A percentile compares a stretch with the other conserved stretches of the same genome.
phyloP scores from a whole-genome alignment of 1,284 basidiomycete species.

The Apiotrichum gracile region DNA sequence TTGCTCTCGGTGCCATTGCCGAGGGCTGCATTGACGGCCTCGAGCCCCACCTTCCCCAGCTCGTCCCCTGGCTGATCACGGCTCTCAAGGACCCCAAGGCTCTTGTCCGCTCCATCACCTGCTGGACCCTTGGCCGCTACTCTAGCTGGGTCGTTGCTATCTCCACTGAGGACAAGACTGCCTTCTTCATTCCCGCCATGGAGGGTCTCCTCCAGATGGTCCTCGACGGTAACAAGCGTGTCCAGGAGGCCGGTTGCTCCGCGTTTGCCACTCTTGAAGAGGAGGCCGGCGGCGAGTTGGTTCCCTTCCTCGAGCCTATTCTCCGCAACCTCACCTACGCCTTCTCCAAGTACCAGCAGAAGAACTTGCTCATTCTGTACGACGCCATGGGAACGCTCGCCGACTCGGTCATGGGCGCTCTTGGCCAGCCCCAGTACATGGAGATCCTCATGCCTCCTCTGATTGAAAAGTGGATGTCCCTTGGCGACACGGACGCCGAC shows the following conservation, averaged over 20 bases:
- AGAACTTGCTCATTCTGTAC: constrained; percentile 97
- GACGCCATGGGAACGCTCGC: constrained; percentile 97
- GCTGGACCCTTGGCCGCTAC: constrained; percentile 99
- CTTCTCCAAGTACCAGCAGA: constrained; percentile 97
- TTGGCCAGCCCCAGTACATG: constrained; percentile 80
- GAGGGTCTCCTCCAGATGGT: constrained; percentile 96
- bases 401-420: constrained; percentile 83
- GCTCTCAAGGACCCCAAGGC: constrained; percentile 91
- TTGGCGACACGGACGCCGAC: constrained; percentile 87
- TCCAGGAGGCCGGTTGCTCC: constrained; percentile 98
- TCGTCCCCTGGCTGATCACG: constrained; percentile 87
- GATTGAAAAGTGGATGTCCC: constrained; percentile 78
- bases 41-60: constrained; percentile 84
- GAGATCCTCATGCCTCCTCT: constrained; percentile 96
- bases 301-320: constrained; percentile 90
- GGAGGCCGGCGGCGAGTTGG: constrained; percentile 84
- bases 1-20: constrained; percentile 95
- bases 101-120: constrained; percentile 94
- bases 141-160: constrained; percentile 87
- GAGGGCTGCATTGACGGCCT: constrained; percentile 97
- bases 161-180: constrained; percentile 71
- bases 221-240: constrained; percentile 97
- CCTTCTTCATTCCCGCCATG: constrained; percentile 93
- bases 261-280: constrained; percentile 98
- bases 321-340: constrained; percentile 91